Evolutionary conservation across 208 protist genomes (phyloP).

Genomic region (Leptomonas seymouri): DNA sequence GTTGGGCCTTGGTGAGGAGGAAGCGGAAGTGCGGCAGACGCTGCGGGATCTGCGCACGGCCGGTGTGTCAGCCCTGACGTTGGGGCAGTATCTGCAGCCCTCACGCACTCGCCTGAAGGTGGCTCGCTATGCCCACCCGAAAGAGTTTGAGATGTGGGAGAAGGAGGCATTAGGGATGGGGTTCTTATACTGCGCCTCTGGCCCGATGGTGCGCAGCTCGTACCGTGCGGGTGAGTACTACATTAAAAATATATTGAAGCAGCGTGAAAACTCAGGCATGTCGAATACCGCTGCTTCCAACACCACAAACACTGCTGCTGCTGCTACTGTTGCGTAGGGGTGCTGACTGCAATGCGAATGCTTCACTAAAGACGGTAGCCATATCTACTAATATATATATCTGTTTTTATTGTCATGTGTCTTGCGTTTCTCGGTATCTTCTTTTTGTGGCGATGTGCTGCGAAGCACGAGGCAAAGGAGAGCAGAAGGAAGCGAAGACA

Average conservation of each 20-base stretch:
- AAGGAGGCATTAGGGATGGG: constrained; percentile 94
- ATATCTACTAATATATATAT: background rate
- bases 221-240: constrained; percentile 97
- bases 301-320: constrained; percentile 6
- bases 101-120: constrained; percentile 97
- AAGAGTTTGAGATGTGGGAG: constrained; percentile 96
- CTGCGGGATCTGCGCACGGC: constrained; percentile 93
- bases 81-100: constrained; percentile 98
- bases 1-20: constrained; percentile 97
- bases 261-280: constrained; percentile 34
- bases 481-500: too few species aligned
- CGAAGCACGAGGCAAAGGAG: too few species aligned
- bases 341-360: background rate
- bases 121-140: constrained; percentile 95
- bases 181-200: constrained; percentile 97
- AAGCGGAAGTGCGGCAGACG: constrained; percentile 95
- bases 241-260: constrained; percentile 93
- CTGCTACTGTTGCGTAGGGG: constrained; percentile 14
- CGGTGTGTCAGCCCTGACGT: constrained; percentile 94
- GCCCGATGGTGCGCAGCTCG: constrained; percentile 95
- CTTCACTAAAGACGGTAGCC: background rate
- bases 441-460: too few species aligned
- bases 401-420: background rate
- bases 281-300: background rate
- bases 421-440: background rate